phyloP scores from a whole-genome alignment of 2,329 filamentous ascomycete genomes.

The Periconia macrospinosa region DNA sequence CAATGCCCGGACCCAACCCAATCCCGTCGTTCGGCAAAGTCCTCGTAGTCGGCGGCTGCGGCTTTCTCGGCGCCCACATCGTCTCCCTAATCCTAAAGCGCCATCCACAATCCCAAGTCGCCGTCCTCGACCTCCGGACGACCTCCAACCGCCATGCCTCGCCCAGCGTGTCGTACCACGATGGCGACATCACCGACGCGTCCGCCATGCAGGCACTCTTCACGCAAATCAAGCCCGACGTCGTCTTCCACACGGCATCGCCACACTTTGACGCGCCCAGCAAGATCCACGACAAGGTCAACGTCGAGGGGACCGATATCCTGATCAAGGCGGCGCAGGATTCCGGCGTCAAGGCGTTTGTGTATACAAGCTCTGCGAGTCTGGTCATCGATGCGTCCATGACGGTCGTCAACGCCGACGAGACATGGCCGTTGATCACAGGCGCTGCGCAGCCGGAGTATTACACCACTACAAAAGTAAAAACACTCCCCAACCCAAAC shows the following conservation, averaged over 20 bases:
- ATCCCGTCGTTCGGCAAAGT: constrained; percentile 47
- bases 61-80: constrained; percentile 56
- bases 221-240: constrained; percentile 46
- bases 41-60: constrained; percentile 54
- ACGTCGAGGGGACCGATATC: constrained; percentile 54
- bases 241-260: constrained; percentile 55
- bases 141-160: constrained; percentile 44
- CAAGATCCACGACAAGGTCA: constrained; percentile 53
- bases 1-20: constrained; percentile 6
- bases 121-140: constrained; percentile 52
- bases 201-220: constrained; percentile 48
- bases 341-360: constrained; percentile 54
- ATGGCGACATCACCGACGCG: constrained; percentile 53
- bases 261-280: constrained; percentile 44
- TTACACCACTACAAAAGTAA: constrained; percentile 54
- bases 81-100: constrained; percentile 48
- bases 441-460: constrained; percentile 53
- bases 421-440: constrained; percentile 50
- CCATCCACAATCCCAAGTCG: constrained; percentile 47
- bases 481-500: not conserved
- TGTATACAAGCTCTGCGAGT: constrained; percentile 56
- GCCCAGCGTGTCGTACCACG: constrained; percentile 51
- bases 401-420: constrained; percentile 54
- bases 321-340: constrained; percentile 52
- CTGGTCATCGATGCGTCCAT: constrained; percentile 50